phyloP scores from a whole-genome alignment of 2,329 filamentous ascomycete species.

The Hypoxylon sp. region DNA sequence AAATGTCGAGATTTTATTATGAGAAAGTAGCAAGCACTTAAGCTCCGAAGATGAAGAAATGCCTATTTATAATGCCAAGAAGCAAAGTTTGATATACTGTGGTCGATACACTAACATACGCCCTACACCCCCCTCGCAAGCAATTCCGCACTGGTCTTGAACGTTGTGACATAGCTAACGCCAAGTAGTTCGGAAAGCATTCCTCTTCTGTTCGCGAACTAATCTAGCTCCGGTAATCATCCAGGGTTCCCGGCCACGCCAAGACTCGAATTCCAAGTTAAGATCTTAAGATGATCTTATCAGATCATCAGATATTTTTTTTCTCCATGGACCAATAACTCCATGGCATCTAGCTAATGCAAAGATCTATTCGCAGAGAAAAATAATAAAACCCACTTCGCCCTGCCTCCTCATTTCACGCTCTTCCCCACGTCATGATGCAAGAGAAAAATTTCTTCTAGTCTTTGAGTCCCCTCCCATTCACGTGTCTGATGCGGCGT shows the following conservation, averaged over 20 bases:
- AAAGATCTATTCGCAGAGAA: not conserved
- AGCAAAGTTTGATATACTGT: too few relatives aligned
- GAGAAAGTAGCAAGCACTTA: too few relatives aligned
- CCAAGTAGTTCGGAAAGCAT: constrained; percentile 22
- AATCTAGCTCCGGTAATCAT: constrained; percentile 38
- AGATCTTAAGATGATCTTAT: constrained; percentile 51
- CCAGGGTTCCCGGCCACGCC: constrained; percentile 41
- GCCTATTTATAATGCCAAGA: too few relatives aligned
- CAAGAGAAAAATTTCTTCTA: constrained; percentile 18
- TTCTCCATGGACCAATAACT: not conserved
- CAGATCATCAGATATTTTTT: constrained; percentile 46
- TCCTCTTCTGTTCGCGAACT: constrained; percentile 28
- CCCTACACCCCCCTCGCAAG: not conserved
- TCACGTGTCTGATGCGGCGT: constrained; percentile 16
- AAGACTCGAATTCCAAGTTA: constrained; percentile 39
- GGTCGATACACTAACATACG: too few relatives aligned
- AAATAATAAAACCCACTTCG: constrained; percentile 1
- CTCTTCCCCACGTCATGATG: constrained; percentile 19
- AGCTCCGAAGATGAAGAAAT: too few relatives aligned
- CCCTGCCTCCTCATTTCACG: constrained; percentile 8
- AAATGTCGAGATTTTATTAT: too few relatives aligned
- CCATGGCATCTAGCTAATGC: not conserved
- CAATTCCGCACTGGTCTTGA: not conserved
- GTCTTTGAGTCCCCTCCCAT: constrained; percentile 6
- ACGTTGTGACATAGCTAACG: constrained; percentile 4